Evolutionary conservation across 768 basidiomycete genomes (phyloP).

Genomic region (Boletus tomentosulus): DNA sequence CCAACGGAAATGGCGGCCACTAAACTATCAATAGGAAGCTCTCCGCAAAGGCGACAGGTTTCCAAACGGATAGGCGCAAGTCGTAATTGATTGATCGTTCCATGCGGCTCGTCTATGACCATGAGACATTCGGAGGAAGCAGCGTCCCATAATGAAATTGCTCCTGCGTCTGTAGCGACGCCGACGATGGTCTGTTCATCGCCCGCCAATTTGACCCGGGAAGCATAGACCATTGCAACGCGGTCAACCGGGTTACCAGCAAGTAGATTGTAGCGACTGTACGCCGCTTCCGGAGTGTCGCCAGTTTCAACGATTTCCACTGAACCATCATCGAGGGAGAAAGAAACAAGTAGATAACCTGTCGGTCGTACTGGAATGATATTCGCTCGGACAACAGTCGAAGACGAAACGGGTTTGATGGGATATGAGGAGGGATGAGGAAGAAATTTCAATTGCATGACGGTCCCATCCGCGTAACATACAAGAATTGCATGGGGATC

Average conservation of each 20-base stretch:
- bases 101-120: slow-evolving; percentile 57
- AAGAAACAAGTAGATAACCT: slow-evolving; percentile 49
- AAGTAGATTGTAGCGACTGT: slow-evolving; percentile 46
- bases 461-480: slow-evolving; percentile 57
- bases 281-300: slow-evolving; percentile 39
- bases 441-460: slow-evolving; percentile 47
- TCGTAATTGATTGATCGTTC: slow-evolving; percentile 55
- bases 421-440: slow-evolving; percentile 20
- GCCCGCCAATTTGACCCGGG: slow-evolving; percentile 48
- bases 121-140: slow-evolving; percentile 59
- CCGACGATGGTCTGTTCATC: slow-evolving; percentile 51
- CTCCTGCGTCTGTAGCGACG: slow-evolving; percentile 60
- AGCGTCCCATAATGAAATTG: slow-evolving; percentile 75
- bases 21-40: slow-evolving; percentile 62
- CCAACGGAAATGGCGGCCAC: slow-evolving; percentile 63
- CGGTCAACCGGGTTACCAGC: slow-evolving; percentile 57
- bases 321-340: slow-evolving; percentile 61
- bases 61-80: slow-evolving; percentile 51
- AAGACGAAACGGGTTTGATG: slow-evolving; percentile 43
- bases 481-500: slow-evolving; percentile 36
- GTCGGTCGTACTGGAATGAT: slow-evolving; percentile 48
- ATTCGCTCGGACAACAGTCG: slow-evolving; percentile 43
- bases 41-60: slow-evolving; percentile 68
- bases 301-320: slow-evolving; percentile 58
- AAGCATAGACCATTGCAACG: slow-evolving; percentile 52